These are phyloP conservation scores for Metschnikowia vanudenii DNA, from an alignment of 805 yeast genomes.

Conservation along the genomic window DNA sequence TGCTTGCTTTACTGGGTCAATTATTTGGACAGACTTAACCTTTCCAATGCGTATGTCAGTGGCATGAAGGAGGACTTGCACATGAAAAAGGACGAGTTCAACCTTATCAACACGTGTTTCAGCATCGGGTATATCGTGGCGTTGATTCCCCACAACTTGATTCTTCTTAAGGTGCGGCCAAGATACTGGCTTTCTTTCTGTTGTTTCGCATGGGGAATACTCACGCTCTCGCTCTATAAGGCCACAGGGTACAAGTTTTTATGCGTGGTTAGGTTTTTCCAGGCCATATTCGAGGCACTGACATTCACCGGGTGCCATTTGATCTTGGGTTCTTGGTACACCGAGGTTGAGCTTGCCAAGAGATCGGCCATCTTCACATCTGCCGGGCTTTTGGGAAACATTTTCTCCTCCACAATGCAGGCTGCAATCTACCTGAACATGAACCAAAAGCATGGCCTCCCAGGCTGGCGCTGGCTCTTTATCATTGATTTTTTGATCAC, in stretches of 20 bases:
- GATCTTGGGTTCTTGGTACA: slow-evolving; percentile 53
- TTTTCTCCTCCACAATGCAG: slow-evolving; percentile 56
- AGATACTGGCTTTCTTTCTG: slow-evolving; percentile 55
- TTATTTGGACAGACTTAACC: slow-evolving; percentile 57
- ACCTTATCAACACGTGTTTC: slow-evolving; percentile 53
- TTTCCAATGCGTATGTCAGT: slow-evolving; percentile 60
- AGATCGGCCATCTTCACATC: slow-evolving; percentile 55
- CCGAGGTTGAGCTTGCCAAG: slow-evolving; percentile 47
- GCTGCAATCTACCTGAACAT: slow-evolving; percentile 49
- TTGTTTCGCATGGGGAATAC: slow-evolving; percentile 54
- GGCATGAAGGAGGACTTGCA: slow-evolving; percentile 61
- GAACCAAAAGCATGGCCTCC: slow-evolving; percentile 42
- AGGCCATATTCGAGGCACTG: slow-evolving; percentile 59
- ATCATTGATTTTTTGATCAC: slow-evolving; percentile 63
- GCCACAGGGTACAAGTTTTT: slow-evolving; percentile 48
- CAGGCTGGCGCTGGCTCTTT: slow-evolving; percentile 66
- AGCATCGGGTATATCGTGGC: slow-evolving; percentile 61
- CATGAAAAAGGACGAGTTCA: slow-evolving; percentile 48
- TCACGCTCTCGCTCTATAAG: slow-evolving; percentile 51
- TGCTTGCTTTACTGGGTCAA: slow-evolving; percentile 48
- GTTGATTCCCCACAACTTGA: slow-evolving; percentile 59
- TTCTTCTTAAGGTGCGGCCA: slow-evolving; percentile 52
- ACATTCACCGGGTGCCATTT: slow-evolving; percentile 56
- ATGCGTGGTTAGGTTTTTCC: slow-evolving; percentile 58
- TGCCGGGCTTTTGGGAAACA: slow-evolving; percentile 53